Percentiles rank a stretch among this genome's conserved stretches.
Evolutionary conservation across 352 stramenopile species (phyloP).

Genomic region (Phytophthora kernoviae): DNA sequence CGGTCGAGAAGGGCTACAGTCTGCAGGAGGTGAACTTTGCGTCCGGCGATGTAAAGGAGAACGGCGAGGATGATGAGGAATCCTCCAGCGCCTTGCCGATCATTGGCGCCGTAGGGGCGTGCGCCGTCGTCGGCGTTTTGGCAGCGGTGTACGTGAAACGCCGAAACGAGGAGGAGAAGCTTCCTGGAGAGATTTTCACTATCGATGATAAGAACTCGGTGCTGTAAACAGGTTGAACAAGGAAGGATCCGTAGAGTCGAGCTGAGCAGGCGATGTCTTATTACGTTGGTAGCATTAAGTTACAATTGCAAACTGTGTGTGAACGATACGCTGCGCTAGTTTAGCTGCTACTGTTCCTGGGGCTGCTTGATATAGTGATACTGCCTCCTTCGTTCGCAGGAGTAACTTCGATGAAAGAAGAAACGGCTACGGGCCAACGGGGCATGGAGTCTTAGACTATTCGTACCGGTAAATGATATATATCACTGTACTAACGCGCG

Average conservation of each 20-base stretch:
- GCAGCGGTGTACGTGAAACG: slow-evolving; percentile 65
- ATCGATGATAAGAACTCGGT: slow-evolving; percentile 79
- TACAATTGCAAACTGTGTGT: slow-evolving; percentile 44
- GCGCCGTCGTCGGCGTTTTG: slow-evolving; percentile 54
- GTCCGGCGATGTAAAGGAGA: slow-evolving; percentile 22
- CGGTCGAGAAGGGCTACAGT: slow-evolving; percentile 33
- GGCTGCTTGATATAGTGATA: too few species aligned
- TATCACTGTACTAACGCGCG: too few species aligned
- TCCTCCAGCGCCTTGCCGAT: slow-evolving; percentile 21
- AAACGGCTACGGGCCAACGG: too few species aligned
- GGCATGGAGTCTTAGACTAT: too few species aligned
- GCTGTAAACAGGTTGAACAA: slow-evolving; percentile 45
- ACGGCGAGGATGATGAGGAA: slow-evolving; percentile 23
- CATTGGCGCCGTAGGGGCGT: slow-evolving; percentile 36
- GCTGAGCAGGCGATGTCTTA: slow-evolving; percentile 31
- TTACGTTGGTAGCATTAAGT: slow-evolving; percentile 45
- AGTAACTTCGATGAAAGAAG: too few species aligned
- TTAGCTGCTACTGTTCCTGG: too few species aligned
- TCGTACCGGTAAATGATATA: too few species aligned
- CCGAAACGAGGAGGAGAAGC: slow-evolving; percentile 51
- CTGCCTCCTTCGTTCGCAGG: too few species aligned
- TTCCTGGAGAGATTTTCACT: slow-evolving; percentile 72
- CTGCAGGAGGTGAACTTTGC: slow-evolving; percentile 50
- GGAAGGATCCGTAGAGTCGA: slow-evolving; percentile 10
- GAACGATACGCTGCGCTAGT: slow-evolving; percentile 14